phyloP scores from a whole-genome alignment of 2,329 filamentous ascomycete species.

The Aspergillaceae sp. region DNA sequence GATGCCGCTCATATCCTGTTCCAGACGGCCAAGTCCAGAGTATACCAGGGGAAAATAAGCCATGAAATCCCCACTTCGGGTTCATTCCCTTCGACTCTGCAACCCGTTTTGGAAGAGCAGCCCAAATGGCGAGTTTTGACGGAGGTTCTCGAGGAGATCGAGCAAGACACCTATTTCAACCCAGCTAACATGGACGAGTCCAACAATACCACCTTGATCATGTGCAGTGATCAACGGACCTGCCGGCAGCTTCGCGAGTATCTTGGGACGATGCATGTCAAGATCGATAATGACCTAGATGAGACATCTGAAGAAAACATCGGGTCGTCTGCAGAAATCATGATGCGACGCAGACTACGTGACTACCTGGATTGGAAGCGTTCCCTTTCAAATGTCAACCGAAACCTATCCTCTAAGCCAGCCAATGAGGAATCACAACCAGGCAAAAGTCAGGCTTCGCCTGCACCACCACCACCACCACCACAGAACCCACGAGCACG shows the following conservation, averaged over 20 bases:
- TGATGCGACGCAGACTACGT: conserved; percentile 82
- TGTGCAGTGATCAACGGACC: conserved; percentile 83
- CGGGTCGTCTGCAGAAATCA: conserved; percentile 66
- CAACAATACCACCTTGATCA: conserved; percentile 85
- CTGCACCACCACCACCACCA: conserved; percentile 4
- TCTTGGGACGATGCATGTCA: conserved; percentile 79
- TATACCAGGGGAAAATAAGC: conserved; percentile 67
- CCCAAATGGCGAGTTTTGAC: conserved; percentile 87
- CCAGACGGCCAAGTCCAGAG: conserved; percentile 75
- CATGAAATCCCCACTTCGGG: conserved; percentile 46
- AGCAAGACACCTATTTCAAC: conserved; percentile 79
- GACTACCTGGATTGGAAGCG: conserved; percentile 86
- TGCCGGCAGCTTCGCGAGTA: conserved; percentile 86
- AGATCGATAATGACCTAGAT: conserved; percentile 37
- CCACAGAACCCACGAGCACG: conserved; percentile 46
- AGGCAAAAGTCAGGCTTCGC: conserved; percentile 14
- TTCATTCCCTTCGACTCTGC: conserved; percentile 52
- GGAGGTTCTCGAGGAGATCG: conserved; percentile 90
- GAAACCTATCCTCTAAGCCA: conserved; percentile 28
- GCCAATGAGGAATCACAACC: conserved; percentile 14
- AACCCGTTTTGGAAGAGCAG: conserved; percentile 81
- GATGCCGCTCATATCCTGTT: conserved; percentile 94
- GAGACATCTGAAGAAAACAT: conserved; percentile 45
- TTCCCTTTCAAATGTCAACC: conserved; percentile 76
- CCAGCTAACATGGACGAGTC: conserved; percentile 69